Evolutionary conservation across 1,139 yeast species (phyloP).

Genomic region (Lodderomyces jiufengensis): DNA sequence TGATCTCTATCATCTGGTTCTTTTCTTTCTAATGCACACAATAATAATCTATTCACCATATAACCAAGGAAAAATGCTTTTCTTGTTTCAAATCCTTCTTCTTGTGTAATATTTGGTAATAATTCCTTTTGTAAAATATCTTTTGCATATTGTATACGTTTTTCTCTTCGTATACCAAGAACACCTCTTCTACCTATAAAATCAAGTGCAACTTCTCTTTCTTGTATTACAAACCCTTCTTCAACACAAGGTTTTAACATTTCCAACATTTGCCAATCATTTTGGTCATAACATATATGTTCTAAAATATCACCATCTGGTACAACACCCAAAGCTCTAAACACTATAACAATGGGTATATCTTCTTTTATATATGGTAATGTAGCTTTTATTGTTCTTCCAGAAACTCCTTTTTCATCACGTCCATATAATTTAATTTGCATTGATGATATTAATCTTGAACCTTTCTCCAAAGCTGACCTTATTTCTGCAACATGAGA

Average conservation of each 20-base stretch:
- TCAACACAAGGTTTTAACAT: constrained; percentile 99
- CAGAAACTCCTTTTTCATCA: constrained; percentile 68
- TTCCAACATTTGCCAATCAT: constrained; percentile 99
- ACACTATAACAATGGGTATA: constrained; percentile 93
- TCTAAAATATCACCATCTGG: constrained; percentile 99
- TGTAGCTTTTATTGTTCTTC: constrained; percentile 89
- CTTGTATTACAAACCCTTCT: constrained; percentile 97
- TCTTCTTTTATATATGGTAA: constrained; percentile 95
- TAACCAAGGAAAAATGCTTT: constrained; percentile 97
- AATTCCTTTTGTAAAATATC: constrained; percentile 95
- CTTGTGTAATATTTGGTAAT: constrained; percentile 94
- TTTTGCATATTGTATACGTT: constrained; percentile 96
- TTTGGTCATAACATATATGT: constrained; percentile 95
- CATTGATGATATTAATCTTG: constrained; percentile 88
- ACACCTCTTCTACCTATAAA: constrained; percentile 98
- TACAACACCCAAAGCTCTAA: constrained; percentile 96
- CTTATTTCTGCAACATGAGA: constrained; percentile 96
- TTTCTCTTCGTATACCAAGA: constrained; percentile 92
- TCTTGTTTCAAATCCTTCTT: constrained; percentile 94
- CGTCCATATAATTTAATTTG: constrained; percentile 90
- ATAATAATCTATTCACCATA: constrained; percentile 90
- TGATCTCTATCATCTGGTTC: constrained; percentile 99
- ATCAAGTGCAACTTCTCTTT: constrained; percentile 95
- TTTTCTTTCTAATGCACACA: constrained; percentile 94
- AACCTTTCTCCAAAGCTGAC: constrained; percentile 95